A percentile compares a stretch with the other conserved stretches of the same genome.
These are phyloP conservation scores for Hermanozyma aechmeae DNA, from an alignment of 805 yeast genomes.

Conservation along the genomic window DNA sequence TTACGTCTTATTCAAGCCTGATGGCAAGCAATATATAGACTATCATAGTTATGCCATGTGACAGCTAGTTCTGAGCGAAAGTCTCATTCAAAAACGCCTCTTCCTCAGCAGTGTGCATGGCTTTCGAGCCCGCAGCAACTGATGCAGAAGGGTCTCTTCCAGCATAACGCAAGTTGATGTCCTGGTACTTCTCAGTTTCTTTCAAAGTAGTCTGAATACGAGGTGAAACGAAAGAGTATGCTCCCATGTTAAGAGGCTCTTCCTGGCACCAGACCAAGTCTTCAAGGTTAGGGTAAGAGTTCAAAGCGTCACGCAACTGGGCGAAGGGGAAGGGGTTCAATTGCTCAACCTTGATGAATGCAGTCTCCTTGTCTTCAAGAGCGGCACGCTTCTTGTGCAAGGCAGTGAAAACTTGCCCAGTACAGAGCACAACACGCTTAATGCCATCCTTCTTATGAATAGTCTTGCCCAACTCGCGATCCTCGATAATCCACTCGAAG, in stretches of 20 bases:
- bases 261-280: conserved; percentile 97
- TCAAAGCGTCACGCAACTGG: conserved; percentile 76
- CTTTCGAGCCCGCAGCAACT: conserved; percentile 93
- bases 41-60: too few relatives aligned
- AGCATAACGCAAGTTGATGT: conserved; percentile 62
- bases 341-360: conserved; percentile 86
- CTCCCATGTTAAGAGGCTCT: conserved; percentile 97
- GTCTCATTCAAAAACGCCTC: conserved; percentile 72
- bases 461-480: conserved; percentile 70
- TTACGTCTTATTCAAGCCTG: too few relatives aligned
- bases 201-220: conserved; percentile 69
- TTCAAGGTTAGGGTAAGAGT: conserved; percentile 70
- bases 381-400: conserved; percentile 81
- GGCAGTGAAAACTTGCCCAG: conserved; percentile 95
- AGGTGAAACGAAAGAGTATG: conserved; percentile 73
- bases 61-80: conserved; percentile 3
- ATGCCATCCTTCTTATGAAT: conserved; percentile 75
- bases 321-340: conserved; percentile 98
- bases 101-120: conserved; percentile 83
- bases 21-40: too few relatives aligned
- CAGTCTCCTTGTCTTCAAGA: conserved; percentile 71
- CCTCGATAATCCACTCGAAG: conserved; percentile 96
- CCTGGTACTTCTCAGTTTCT: conserved; percentile 64
- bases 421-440: conserved; percentile 73
- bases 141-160: conserved; percentile 98